These are phyloP conservation scores for Lipomyces chichibuensis DNA, from an alignment of 805 yeast species.

Conservation along the genomic window DNA sequence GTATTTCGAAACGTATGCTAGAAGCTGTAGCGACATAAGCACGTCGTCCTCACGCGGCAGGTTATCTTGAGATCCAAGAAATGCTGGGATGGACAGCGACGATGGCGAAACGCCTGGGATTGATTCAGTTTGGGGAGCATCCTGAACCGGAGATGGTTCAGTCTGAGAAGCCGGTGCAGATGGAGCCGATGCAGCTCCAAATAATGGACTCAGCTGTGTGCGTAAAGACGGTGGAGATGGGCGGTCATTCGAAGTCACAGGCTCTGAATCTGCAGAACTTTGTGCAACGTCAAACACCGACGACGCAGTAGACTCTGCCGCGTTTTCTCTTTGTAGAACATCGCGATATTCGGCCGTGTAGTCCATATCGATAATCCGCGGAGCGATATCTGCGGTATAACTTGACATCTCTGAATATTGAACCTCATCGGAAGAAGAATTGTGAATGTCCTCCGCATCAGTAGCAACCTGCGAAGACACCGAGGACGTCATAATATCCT, in stretches of 20 bases:
- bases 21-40: conserved; percentile 85
- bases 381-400: background rate
- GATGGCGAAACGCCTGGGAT: conserved; percentile 8
- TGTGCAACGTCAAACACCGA: conserved; percentile 1
- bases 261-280: background rate
- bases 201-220: background rate
- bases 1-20: conserved; percentile 93
- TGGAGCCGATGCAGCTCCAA: conserved; percentile 8
- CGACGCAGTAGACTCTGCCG: background rate
- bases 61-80: conserved; percentile 26
- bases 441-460: conserved; percentile 14
- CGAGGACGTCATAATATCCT: conserved; percentile 1
- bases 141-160: background rate
- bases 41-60: conserved; percentile 91
- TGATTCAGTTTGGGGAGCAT: conserved; percentile 12
- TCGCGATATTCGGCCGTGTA: background rate
- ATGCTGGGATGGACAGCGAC: conserved; percentile 21
- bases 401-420: background rate
- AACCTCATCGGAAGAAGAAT: conserved; percentile 13
- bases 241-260: background rate
- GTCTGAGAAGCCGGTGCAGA: conserved; percentile 8
- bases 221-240: background rate
- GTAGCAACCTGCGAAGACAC: background rate
- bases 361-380: conserved; percentile 11
- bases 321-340: no score